These are phyloP conservation scores for Simplicillium aogashimaense DNA, from an alignment of 2,329 filamentous ascomycete species.

Conservation along the genomic window DNA sequence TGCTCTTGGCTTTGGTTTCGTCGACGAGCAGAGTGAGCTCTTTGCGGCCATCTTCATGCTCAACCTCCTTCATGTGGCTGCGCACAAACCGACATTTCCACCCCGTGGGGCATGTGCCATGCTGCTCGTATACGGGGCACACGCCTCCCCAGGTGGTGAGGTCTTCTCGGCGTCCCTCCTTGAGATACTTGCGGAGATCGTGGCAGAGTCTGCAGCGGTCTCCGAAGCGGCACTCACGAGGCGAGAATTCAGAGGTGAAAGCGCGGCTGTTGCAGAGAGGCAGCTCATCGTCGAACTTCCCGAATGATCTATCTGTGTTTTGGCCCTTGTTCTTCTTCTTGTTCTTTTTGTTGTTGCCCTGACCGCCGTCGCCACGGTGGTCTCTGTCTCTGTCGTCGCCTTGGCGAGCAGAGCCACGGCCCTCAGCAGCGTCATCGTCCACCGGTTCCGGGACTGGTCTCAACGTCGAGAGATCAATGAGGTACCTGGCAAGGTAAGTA, in stretches of 20 bases:
- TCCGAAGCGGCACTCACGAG: slow-evolving; percentile 65
- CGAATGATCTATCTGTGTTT: slow-evolving; percentile 76
- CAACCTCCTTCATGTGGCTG: slow-evolving; percentile 76
- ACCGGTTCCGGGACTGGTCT: slow-evolving; percentile 16
- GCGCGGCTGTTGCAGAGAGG: slow-evolving; percentile 68
- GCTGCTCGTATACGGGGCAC: slow-evolving; percentile 71
- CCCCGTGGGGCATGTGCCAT: slow-evolving; percentile 70
- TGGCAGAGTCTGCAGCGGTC: slow-evolving; percentile 76
- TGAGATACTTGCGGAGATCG: slow-evolving; percentile 75
- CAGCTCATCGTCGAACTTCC: slow-evolving; percentile 66
- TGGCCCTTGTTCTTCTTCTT: slow-evolving; percentile 51
- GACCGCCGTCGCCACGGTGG: slow-evolving; percentile 30
- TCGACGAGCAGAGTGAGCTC: slow-evolving; percentile 59
- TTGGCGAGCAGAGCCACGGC: slow-evolving; percentile 19
- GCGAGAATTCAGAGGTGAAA: slow-evolving; percentile 70
- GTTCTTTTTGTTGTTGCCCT: slow-evolving; percentile 26
- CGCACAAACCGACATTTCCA: slow-evolving; percentile 92
- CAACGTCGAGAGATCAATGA: slow-evolving; percentile 24
- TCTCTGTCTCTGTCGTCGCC: slow-evolving; percentile 31
- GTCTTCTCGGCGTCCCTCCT: slow-evolving; percentile 71
- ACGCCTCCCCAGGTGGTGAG: slow-evolving; percentile 64
- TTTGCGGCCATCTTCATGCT: slow-evolving; percentile 68
- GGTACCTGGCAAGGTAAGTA: slow-evolving; percentile 23
- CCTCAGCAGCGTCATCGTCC: slow-evolving; percentile 41
- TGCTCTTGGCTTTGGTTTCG: slow-evolving; percentile 2